Conservation (phyloP, 2,329 filamentous ascomycete genomes). For the Ophiosphaerella narmari region DNA sequence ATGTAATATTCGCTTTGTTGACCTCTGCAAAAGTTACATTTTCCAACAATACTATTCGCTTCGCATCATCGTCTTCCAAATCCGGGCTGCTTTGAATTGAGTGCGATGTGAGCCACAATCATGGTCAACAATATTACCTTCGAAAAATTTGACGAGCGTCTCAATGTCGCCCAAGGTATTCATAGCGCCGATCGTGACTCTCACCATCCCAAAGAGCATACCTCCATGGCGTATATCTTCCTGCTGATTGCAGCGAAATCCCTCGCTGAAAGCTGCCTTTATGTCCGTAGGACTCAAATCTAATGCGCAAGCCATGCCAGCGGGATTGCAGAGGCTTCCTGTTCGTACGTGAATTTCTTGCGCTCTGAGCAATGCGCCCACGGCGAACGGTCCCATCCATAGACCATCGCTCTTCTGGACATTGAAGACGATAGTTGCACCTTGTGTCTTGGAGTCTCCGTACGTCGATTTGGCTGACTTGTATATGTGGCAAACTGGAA, state of each 20-base stretch:
- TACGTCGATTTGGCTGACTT: conserved; percentile 56
- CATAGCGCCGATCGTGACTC: conserved; percentile 66
- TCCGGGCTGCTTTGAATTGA: not conserved
- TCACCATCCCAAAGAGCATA: conserved; percentile 62
- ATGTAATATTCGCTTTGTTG: too few relatives aligned
- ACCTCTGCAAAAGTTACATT: too few relatives aligned
- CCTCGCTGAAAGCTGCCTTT: conserved; percentile 58
- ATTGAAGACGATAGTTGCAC: conserved; percentile 69
- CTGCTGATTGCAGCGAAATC: conserved; percentile 62
- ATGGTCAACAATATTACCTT: not conserved
- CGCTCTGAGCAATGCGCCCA: conserved; percentile 63
- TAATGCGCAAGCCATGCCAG: conserved; percentile 53
- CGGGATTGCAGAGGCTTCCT: conserved; percentile 62
- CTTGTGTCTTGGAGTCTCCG: conserved; percentile 59
- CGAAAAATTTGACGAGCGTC: not conserved
- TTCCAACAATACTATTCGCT: too few relatives aligned
- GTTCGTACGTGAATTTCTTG: conserved; percentile 64
- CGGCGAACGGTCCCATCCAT: conserved; percentile 61
- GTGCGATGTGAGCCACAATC: not conserved
- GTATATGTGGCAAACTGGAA: conserved; percentile 60
- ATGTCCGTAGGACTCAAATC: conserved; percentile 61
- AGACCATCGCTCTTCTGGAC: conserved; percentile 58
- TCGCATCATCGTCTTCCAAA: not conserved
- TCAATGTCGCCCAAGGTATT: conserved; percentile 62
- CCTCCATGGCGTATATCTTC: conserved; percentile 59